Conservation (phyloP, 257 asterid genomes). For the Jaltomata sinuosa region DNA sequence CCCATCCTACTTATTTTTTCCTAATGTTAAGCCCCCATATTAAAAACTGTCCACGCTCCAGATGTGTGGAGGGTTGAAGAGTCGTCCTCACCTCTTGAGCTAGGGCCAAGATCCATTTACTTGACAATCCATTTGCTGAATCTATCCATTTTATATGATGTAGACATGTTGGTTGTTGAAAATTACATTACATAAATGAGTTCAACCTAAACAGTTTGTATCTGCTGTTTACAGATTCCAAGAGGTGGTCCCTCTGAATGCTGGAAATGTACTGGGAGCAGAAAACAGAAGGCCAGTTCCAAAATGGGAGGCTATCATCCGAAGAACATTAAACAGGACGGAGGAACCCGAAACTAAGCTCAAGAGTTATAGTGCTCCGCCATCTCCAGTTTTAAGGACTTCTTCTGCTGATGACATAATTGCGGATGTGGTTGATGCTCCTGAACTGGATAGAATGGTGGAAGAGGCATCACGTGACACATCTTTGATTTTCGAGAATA, state of each 20-base stretch:
- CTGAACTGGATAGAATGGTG: slow-evolving; percentile 24
- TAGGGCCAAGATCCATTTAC: too few relatives aligned
- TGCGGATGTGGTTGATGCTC: slow-evolving; percentile 38
- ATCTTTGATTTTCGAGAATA: slow-evolving; percentile 6
- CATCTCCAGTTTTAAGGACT: slow-evolving; percentile 74
- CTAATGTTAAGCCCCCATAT: neutral
- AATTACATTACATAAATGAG: neutral
- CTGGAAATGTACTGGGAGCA: slow-evolving; percentile 89
- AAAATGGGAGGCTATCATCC: slow-evolving; percentile 79
- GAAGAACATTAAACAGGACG: slow-evolving; percentile 55
- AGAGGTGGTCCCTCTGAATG: slow-evolving; percentile 89
- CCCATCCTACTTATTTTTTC: neutral
- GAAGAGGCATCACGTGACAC: slow-evolving; percentile 17
- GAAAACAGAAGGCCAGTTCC: slow-evolving; percentile 68
- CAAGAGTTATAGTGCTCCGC: slow-evolving; percentile 85
- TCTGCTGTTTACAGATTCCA: slow-evolving; percentile 49
- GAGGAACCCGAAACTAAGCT: slow-evolving; percentile 36
- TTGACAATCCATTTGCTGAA: too few relatives aligned
- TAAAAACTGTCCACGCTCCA: neutral
- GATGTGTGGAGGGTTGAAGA: neutral
- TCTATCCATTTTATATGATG: neutral
- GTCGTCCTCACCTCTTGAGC: neutral
- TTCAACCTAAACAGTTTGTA: neutral
- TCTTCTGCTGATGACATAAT: slow-evolving; percentile 68
- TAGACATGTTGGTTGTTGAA: neutral